Evolutionary conservation across 495 filamentous ascomycete species (phyloP), one percentile per base, ranked within the genome.

Genomic region (Hypoxylon trugodes): DNA sequence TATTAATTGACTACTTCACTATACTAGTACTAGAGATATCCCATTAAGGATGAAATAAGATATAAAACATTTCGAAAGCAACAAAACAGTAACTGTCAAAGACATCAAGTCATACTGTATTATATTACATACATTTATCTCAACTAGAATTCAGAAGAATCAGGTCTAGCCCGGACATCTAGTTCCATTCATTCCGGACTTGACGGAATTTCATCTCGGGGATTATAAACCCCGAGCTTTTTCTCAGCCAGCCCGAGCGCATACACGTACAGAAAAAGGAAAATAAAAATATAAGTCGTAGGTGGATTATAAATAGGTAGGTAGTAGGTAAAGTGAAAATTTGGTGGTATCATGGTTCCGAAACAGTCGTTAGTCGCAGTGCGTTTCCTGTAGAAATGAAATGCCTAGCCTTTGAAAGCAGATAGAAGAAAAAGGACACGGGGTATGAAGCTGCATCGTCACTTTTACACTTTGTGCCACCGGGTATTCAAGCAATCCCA

Each of bases 301-400:
- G 48, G 59, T 35, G 33, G 59, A 68, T 59, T 63, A 64, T 51
- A 49, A 54, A 10, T 32, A 46, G 32, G n/a, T n/a, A 36, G 26
- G 42, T 46, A 46, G 18, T 45, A 21, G 24, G 40, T 59, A 55
- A 47, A 45, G 28, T 42, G 41, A 43, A 46, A 47, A 68, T 15
- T 63, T 64, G 66, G 38, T 42, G 70, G 64, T 70, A 73, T 73
- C 68, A 68, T 73, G 58, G 64, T 45, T 70, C 60, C 55, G 65
- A 73, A 68, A 51, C 61, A 64, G 55, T 68, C 64, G 48, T 67
- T 59, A 61, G 21, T 53, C 45, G 53, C 26, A 40, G 46, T 48
- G 46, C 53, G 36, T 58, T 62, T 18, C 52, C 50, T 58, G 13
- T 45, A 46, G 53, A 61, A 61, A 67, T 54, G 24, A 62, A 59